phyloP scores from a whole-genome alignment of 345 rosid genomes.

The Gossypium rotundifolium region DNA sequence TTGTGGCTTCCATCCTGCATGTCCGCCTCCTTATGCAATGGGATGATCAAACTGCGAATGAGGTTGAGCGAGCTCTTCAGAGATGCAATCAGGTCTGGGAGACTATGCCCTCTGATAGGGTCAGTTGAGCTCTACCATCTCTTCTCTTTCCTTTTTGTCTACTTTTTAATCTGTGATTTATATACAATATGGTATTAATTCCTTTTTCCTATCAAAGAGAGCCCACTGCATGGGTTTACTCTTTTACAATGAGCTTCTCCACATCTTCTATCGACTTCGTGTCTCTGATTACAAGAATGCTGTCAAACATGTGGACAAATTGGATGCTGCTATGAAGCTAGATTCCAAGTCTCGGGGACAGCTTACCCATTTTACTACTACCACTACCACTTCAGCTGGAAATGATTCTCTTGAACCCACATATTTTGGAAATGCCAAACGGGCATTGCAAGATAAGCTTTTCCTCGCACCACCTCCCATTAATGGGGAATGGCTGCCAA shows the following conservation, averaged over 20 bases:
- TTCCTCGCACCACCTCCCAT: slow-evolving; percentile 80
- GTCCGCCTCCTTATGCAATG: slow-evolving; percentile 87
- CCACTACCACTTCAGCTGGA: slow-evolving; percentile 25
- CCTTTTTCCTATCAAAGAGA: slow-evolving; percentile 38
- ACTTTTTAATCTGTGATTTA: background rate
- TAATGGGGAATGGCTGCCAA: slow-evolving; percentile 94
- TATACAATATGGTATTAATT: background rate
- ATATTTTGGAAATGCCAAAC: slow-evolving; percentile 49
- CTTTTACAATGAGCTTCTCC: slow-evolving; percentile 89
- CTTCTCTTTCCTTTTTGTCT: background rate
- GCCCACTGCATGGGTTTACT: slow-evolving; percentile 65
- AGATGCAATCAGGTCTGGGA: slow-evolving; percentile 78
- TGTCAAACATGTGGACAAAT: slow-evolving; percentile 69
- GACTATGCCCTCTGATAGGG: slow-evolving; percentile 57
- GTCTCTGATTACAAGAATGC: slow-evolving; percentile 89
- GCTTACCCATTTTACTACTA: slow-evolving; percentile 14
- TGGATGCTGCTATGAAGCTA: slow-evolving; percentile 86
- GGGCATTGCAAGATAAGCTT: slow-evolving; percentile 61
- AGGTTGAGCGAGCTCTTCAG: slow-evolving; percentile 57
- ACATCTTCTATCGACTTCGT: slow-evolving; percentile 77
- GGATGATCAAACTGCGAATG: slow-evolving; percentile 58
- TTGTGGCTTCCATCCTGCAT: slow-evolving; percentile 73
- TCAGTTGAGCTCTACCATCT: slow-evolving; percentile 25
- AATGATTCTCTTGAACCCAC: slow-evolving; percentile 53
- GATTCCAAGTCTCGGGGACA: slow-evolving; percentile 60